Percentiles rank a stretch among this genome's conserved stretches.
These are phyloP conservation scores for Reticulascus tulasneorum DNA, from an alignment of 2,329 filamentous ascomycete species.

Conservation along the genomic window DNA sequence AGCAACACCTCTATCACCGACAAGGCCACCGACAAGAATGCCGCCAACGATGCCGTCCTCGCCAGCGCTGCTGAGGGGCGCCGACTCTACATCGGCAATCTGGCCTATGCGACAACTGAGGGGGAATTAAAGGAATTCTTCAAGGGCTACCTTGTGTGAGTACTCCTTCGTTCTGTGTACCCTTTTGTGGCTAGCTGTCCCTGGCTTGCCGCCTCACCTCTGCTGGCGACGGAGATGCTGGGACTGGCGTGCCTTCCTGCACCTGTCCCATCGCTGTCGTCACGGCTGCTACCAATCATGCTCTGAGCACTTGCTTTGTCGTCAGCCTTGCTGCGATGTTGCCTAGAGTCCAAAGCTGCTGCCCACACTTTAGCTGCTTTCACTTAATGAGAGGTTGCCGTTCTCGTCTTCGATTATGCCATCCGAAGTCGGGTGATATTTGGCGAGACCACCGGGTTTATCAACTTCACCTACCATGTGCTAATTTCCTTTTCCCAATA, in stretches of 20 bases:
- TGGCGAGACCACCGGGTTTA: too few relatives aligned
- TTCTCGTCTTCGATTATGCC: not conserved
- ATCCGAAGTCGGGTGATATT: not conserved
- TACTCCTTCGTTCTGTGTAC: too few relatives aligned
- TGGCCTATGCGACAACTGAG: conserved; percentile 99
- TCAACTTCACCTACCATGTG: too few relatives aligned
- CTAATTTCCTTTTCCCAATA: conserved; percentile 39
- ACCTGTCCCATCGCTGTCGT: too few relatives aligned
- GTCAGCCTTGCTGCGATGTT: not conserved
- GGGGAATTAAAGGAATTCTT: conserved; percentile 99
- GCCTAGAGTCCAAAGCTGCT: not conserved
- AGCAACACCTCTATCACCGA: conserved; percentile 68
- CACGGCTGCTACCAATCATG: too few relatives aligned
- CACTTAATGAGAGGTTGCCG: not conserved
- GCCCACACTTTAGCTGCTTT: not conserved
- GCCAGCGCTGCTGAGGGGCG: conserved; percentile 97
- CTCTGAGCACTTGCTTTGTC: not conserved
- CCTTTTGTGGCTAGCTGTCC: too few relatives aligned
- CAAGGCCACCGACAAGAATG: conserved; percentile 42
- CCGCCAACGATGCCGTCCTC: conserved; percentile 80
- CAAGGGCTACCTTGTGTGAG: conserved; percentile 98
- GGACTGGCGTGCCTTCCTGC: too few relatives aligned
- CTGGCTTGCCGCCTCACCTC: too few relatives aligned
- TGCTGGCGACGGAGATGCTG: too few relatives aligned
- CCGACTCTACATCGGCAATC: conserved; percentile 99